Evolutionary conservation across 148 eudicot genomes (phyloP).

Genomic region (Camellia lanceoleosa): DNA sequence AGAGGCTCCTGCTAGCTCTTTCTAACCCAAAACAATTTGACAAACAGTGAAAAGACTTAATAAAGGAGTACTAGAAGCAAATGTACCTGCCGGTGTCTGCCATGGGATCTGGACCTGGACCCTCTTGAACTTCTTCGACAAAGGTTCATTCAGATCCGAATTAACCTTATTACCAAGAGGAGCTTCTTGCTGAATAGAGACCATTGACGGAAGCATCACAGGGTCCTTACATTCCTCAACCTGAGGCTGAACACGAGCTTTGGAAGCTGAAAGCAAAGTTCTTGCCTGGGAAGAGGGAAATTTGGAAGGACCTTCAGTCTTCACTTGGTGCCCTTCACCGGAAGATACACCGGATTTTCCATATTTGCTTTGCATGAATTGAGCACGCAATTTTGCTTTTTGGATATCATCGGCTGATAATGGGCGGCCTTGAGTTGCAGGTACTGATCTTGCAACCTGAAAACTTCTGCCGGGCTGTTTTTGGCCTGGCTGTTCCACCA

Average conservation of each 20-base stretch:
- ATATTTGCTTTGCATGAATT: slow-evolving; percentile 64
- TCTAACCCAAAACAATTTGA: slow-evolving; percentile 28
- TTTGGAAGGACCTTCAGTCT: slow-evolving; percentile 44
- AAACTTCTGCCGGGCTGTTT: slow-evolving; percentile 52
- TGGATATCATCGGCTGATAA: slow-evolving; percentile 96
- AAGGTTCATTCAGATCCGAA: slow-evolving; percentile 42
- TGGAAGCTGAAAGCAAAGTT: slow-evolving; percentile 44
- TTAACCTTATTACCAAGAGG: slow-evolving; percentile 34
- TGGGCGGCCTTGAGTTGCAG: slow-evolving; percentile 70
- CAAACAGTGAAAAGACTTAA: slow-evolving; percentile 23
- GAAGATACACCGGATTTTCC: slow-evolving; percentile 31
- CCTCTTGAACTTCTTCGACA: slow-evolving; percentile 56
- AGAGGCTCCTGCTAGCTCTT: neutral
- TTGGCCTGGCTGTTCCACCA: slow-evolving; percentile 95
- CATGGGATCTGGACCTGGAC: slow-evolving; percentile 68
- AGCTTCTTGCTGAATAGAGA: slow-evolving; percentile 31
- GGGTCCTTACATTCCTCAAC: slow-evolving; percentile 61
- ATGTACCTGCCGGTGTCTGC: slow-evolving; percentile 87
- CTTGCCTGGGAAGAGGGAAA: slow-evolving; percentile 40
- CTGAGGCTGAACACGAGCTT: slow-evolving; percentile 45
- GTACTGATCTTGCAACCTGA: slow-evolving; percentile 44
- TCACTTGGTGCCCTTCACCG: slow-evolving; percentile 32
- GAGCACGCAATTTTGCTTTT: slow-evolving; percentile 93
- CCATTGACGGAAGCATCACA: slow-evolving; percentile 35
- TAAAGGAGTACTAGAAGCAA: slow-evolving; percentile 24